Percentiles rank a stretch among this genome's conserved stretches.
These are phyloP conservation scores for Cadophora luteo-olivacea DNA, from an alignment of 2,329 filamentous ascomycete genomes.

Conservation along the genomic window DNA sequence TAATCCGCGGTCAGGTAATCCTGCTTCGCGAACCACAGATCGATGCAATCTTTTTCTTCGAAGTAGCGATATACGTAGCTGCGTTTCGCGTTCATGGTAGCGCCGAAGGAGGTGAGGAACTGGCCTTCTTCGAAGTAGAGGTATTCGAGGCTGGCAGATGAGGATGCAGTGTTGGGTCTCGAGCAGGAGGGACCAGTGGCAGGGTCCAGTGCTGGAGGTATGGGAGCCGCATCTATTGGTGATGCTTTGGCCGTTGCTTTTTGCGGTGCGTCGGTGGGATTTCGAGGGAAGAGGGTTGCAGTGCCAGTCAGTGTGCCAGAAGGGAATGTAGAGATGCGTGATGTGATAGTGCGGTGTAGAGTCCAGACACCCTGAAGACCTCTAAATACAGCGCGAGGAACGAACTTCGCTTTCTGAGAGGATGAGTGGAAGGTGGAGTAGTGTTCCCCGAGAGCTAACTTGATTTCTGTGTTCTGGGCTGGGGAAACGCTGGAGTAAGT, in stretches of 20 bases:
- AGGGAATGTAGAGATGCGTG: conserved; percentile 62
- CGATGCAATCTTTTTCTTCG: conserved; percentile 63
- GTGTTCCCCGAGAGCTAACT: conserved; percentile 48
- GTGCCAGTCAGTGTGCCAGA: conserved; percentile 70
- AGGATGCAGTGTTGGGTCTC: background rate
- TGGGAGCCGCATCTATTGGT: too few relatives aligned
- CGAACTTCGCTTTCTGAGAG: conserved; percentile 52
- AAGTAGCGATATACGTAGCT: conserved; percentile 77
- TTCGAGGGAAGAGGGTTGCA: conserved; percentile 68
- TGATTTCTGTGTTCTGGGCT: conserved; percentile 52
- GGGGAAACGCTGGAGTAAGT: conserved; percentile 47
- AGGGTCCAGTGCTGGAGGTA: background rate
- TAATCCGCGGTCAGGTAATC: conserved; percentile 70
- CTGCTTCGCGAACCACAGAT: conserved; percentile 75
- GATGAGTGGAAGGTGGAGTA: conserved; percentile 34
- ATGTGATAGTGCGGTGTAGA: conserved; percentile 62
- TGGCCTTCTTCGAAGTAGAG: conserved; percentile 73
- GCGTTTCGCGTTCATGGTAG: conserved; percentile 40
- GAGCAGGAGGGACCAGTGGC: too few relatives aligned
- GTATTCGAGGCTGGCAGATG: conserved; percentile 55
- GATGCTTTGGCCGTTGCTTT: background rate
- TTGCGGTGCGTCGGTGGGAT: conserved; percentile 55
- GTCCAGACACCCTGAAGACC: conserved; percentile 75
- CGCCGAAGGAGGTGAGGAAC: conserved; percentile 59
- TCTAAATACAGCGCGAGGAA: conserved; percentile 72